phyloP scores from a whole-genome alignment of 2,329 filamentous ascomycete species.

The Rhinocladiella similis region DNA sequence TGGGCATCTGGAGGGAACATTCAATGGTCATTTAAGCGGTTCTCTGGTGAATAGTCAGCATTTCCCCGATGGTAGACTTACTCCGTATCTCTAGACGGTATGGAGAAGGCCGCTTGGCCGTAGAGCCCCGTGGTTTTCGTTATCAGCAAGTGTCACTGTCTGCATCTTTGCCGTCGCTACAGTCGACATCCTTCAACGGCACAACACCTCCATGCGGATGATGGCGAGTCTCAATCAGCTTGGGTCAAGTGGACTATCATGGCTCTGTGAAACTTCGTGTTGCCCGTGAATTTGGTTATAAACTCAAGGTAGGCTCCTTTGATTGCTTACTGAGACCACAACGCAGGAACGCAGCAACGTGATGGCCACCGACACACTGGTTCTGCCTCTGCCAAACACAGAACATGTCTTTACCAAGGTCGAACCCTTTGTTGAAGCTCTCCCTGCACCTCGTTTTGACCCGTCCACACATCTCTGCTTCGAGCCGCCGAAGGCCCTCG shows the following conservation, averaged over 20 bases:
- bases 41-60: background rate
- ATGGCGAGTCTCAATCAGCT: background rate
- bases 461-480: slow-evolving; percentile 55
- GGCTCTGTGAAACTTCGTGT: background rate
- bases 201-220: background rate
- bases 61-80: background rate
- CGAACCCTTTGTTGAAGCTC: slow-evolving; percentile 5
- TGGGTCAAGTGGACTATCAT: background rate
- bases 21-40: background rate
- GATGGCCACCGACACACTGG: slow-evolving; percentile 10
- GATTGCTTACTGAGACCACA: background rate
- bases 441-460: slow-evolving; percentile 41
- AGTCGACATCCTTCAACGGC: background rate
- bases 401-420: slow-evolving; percentile 16
- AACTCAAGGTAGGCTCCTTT: slow-evolving; percentile 5
- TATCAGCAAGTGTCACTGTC: background rate
- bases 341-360: background rate
- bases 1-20: no score
- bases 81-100: background rate
- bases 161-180: background rate
- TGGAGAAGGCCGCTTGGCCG: slow-evolving; percentile 1
- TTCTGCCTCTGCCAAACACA: slow-evolving; percentile 8
- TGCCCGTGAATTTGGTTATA: slow-evolving; percentile 5
- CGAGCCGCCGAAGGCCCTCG: slow-evolving; percentile 48
- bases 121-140: background rate